These are phyloP conservation scores for Botrytis fragariae DNA, from an alignment of 2,329 filamentous ascomycete species.

Conservation along the genomic window DNA sequence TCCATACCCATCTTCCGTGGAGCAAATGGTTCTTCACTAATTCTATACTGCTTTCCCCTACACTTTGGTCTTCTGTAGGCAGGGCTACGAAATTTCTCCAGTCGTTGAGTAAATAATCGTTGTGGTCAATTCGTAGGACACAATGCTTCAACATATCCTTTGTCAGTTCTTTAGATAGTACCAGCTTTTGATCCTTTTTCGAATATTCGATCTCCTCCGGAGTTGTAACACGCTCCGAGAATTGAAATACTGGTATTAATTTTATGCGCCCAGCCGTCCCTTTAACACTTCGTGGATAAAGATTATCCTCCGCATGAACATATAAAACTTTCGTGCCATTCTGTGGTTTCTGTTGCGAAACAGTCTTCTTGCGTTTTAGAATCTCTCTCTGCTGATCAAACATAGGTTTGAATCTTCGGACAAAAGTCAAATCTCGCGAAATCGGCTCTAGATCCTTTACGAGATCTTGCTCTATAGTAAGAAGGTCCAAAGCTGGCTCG, in stretches of 20 bases:
- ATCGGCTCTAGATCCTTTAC: background rate
- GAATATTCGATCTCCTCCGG: background rate
- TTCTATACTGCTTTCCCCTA: background rate
- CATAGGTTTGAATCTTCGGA: background rate
- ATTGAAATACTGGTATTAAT: constrained; percentile 5
- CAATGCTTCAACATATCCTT: constrained; percentile 3
- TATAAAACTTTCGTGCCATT: background rate
- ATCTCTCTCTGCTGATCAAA: background rate
- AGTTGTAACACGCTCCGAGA: background rate
- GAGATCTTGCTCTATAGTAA: constrained; percentile 6
- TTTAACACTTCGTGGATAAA: background rate
- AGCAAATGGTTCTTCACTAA: constrained; percentile 10
- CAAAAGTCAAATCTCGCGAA: background rate
- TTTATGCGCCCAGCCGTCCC: background rate
- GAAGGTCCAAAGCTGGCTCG: background rate
- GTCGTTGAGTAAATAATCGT: constrained; percentile 7
- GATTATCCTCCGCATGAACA: background rate
- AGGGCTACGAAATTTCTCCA: background rate
- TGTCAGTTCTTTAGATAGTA: background rate
- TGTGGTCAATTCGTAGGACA: background rate
- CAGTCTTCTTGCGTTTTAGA: background rate
- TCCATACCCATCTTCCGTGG: constrained; percentile 16
- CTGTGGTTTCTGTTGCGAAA: background rate
- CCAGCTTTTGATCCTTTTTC: background rate
- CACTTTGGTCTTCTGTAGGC: background rate